Evolutionary conservation across 1,284 basidiomycete genomes (phyloP), one percentile per base, ranked within the genome.

Genomic region (Serendipita sp.): DNA sequence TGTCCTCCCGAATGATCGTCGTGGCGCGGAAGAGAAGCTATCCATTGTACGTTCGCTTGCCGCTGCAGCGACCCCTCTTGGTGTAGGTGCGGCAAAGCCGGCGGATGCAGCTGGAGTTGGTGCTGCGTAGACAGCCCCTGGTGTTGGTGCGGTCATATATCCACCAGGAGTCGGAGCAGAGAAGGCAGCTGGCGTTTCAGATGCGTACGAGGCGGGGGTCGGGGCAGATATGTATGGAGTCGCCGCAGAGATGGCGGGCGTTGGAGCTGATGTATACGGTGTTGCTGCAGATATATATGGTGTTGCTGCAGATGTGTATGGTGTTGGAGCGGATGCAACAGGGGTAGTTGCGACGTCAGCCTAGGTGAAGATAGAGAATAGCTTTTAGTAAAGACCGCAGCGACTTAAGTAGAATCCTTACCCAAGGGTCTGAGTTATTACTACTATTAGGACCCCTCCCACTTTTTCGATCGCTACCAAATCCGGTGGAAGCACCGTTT

Each of bases 261-360:
- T 73, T 3, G 72, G 72, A 47, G 71, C 73, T n/a, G 61, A 67
- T 55, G 35, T 63, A 63, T 70, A 74, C 1, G 69, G 64, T 53
- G 66, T 60, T 62, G 43, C 32, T 58, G 65, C 17, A 42, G 38
- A 30, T 38, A 29, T 12, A 38, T 38, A 38, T 34, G 49, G 26
- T 49, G 32, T 58, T 67, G 68, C 66, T 30, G 66, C 65, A 10
- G 72, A 67, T 63, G 70, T 73, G 44, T 72, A 70, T 41, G 74
- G 76, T 26, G 82, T 81, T 3, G 84, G 82, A 10, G 81, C 77
- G 0, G 81, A 79, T 34, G 78, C 77, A 35, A 77, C 79, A 15
- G 79, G 82, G 26, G 80, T 84, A 3, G 78, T 79, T 32, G 80
- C 82, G 65, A 77, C 77, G 77, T 79, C 65, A 47, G 60, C 61